These are phyloP conservation scores for Citropsis articulata DNA, from an alignment of 345 rosid genomes.

Conservation along the genomic window DNA sequence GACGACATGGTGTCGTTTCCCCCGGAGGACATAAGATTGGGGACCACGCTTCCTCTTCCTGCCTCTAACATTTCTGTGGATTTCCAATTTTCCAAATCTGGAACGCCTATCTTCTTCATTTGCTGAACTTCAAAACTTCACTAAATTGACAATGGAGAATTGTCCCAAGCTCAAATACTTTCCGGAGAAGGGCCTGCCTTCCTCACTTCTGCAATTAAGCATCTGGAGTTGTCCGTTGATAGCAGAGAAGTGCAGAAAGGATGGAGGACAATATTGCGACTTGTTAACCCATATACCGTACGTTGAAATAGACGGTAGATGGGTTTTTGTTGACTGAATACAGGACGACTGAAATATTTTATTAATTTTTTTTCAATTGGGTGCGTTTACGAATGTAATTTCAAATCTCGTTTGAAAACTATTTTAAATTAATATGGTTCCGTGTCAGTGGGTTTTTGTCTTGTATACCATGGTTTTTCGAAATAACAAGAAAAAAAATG, in stretches of 20 bases:
- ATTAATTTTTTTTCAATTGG: no score
- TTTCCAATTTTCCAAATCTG: conserved; percentile 11
- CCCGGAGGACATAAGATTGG: no score
- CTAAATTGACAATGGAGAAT: not conserved
- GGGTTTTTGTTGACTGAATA: no score
- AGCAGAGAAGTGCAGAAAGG: not conserved
- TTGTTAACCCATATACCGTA: no score
- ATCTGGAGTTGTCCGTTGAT: not conserved
- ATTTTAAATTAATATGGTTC: no score
- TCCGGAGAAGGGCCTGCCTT: not conserved
- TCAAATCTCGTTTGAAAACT: no score
- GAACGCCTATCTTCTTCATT: conserved; percentile 3
- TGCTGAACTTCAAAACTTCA: conserved; percentile 11
- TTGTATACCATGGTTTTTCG: no score
- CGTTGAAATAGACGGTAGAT: fast-evolving
- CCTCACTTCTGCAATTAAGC: not conserved
- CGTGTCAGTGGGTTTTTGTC: no score
- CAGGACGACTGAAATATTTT: no score
- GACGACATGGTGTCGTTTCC: conserved; percentile 12
- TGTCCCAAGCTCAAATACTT: conserved; percentile 17
- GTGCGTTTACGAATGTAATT: no score
- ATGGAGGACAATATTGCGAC: not conserved
- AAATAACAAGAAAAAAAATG: no score
- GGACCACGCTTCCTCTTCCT: conserved; percentile 7
- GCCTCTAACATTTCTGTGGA: not conserved